These are phyloP conservation scores for Coemansia sp. DNA, from an alignment of 192 early-diverging fungal species.

Conservation along the genomic window DNA sequence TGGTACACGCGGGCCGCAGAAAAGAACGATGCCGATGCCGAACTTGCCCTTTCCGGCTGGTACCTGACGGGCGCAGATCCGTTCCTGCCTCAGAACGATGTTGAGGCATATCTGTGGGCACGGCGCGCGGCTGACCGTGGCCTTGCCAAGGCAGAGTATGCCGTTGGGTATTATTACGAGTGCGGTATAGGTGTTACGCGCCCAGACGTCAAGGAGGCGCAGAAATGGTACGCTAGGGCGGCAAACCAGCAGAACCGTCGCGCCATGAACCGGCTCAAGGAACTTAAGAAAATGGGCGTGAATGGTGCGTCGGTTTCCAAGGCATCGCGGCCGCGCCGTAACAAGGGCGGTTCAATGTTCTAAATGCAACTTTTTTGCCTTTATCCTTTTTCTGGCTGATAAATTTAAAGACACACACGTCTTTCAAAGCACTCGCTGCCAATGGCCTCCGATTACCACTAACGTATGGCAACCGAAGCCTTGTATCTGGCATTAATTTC, in stretches of 20 bases:
- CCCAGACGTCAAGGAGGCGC: constrained; percentile 63
- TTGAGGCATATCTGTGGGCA: constrained; percentile 98
- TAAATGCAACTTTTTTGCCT: constrained; percentile 3
- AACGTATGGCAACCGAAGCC: too few relatives aligned
- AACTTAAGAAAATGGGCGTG: constrained; percentile 72
- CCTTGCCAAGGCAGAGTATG: constrained; percentile 93
- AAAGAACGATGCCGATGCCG: constrained; percentile 85
- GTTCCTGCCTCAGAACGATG: constrained; percentile 85
- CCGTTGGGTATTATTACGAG: constrained; percentile 94
- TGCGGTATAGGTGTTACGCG: constrained; percentile 80
- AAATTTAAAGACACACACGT: background rate
- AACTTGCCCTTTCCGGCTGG: constrained; percentile 95
- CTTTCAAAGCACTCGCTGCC: background rate
- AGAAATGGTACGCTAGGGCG: constrained; percentile 84
- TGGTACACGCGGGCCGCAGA: constrained; percentile 96
- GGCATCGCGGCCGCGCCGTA: constrained; percentile 37
- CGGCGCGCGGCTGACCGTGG: constrained; percentile 94
- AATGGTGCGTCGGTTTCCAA: constrained; percentile 6
- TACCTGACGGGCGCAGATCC: constrained; percentile 94
- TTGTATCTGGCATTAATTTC: too few relatives aligned
- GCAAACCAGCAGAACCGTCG: constrained; percentile 82
- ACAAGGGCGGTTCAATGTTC: constrained; percentile 44
- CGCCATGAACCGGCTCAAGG: constrained; percentile 79
- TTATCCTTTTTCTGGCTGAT: constrained; percentile 6
- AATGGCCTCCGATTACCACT: background rate